Conservation (phyloP, 306 rosid genomes). For the Potentilla sterilis region DNA sequence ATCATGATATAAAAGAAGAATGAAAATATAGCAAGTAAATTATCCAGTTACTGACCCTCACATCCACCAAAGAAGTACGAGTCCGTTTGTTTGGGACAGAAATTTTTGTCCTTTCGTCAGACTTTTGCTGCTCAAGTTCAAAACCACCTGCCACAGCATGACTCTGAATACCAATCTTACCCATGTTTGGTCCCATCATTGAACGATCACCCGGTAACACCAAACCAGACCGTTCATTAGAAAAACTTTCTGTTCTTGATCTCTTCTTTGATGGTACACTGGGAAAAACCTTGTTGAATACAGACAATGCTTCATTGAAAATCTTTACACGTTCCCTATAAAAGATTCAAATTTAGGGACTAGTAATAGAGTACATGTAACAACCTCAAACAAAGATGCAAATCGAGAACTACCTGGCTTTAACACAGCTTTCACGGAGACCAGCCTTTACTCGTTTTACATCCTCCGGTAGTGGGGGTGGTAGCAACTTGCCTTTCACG, state of each 20-base stretch:
- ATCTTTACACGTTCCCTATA: constrained; percentile 76
- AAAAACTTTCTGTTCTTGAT: constrained; percentile 77
- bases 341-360: constrained; percentile 38
- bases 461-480: constrained; percentile 69
- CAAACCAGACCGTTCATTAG: constrained; percentile 62
- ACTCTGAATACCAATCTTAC: constrained; percentile 80
- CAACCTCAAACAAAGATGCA: constrained; percentile 30
- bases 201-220: constrained; percentile 67
- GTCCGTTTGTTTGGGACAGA: constrained; percentile 85
- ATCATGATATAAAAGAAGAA: constrained; percentile 5
- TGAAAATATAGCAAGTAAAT: neutral
- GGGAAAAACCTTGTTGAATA: constrained; percentile 77
- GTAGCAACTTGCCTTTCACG: constrained; percentile 67
- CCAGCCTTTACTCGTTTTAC: constrained; percentile 57
- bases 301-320: constrained; percentile 75
- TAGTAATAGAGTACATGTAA: constrained; percentile 22
- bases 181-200: constrained; percentile 54
- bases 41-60: constrained; percentile 49
- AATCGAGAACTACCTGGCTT: constrained; percentile 79
- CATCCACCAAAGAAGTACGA: constrained; percentile 89
- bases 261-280: constrained; percentile 83
- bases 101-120: constrained; percentile 73
- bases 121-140: constrained; percentile 88
- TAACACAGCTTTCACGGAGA: constrained; percentile 50
- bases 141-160: constrained; percentile 62